Conservation (phyloP, 148 eudicot species). For the Arbutus unedo region DNA sequence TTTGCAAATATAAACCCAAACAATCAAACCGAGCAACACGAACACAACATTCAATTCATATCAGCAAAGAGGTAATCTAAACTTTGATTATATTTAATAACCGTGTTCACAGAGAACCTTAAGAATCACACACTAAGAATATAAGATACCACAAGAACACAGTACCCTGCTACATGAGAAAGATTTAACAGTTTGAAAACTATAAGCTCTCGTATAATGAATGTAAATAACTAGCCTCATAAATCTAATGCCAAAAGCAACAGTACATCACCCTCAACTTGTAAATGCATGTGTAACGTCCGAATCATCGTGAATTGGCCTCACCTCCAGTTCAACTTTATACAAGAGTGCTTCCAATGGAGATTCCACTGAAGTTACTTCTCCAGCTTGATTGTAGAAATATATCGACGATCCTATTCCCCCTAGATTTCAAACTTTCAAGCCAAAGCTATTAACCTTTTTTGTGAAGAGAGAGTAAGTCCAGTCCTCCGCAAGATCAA, state of each 20-base stretch:
- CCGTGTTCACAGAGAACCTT: slow-evolving; percentile 1
- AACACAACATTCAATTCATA: neutral
- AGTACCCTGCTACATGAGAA: slow-evolving; percentile 6
- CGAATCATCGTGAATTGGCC: neutral
- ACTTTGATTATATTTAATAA: slow-evolving; percentile 2
- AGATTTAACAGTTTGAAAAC: slow-evolving; percentile 7
- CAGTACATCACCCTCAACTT: slow-evolving; percentile 4
- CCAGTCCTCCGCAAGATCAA: neutral
- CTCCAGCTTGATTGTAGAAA: neutral
- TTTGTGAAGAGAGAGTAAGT: neutral
- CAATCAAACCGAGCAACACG: neutral
- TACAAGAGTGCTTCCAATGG: neutral
- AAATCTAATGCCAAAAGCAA: slow-evolving; percentile 6
- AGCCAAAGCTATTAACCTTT: neutral
- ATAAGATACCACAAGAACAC: slow-evolving; percentile 3
- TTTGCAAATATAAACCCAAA: neutral
- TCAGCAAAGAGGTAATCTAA: no score
- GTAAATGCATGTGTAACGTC: slow-evolving; percentile 10
- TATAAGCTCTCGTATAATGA: slow-evolving; percentile 1
- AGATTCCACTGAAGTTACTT: slow-evolving; percentile 12
- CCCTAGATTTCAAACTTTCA: neutral
- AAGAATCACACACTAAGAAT: neutral
- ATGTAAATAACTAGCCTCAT: neutral
- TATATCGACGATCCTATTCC: neutral
- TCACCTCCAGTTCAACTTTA: neutral